phyloP scores from a whole-genome alignment of 768 basidiomycete species.

The Lentinula sp. region DNA sequence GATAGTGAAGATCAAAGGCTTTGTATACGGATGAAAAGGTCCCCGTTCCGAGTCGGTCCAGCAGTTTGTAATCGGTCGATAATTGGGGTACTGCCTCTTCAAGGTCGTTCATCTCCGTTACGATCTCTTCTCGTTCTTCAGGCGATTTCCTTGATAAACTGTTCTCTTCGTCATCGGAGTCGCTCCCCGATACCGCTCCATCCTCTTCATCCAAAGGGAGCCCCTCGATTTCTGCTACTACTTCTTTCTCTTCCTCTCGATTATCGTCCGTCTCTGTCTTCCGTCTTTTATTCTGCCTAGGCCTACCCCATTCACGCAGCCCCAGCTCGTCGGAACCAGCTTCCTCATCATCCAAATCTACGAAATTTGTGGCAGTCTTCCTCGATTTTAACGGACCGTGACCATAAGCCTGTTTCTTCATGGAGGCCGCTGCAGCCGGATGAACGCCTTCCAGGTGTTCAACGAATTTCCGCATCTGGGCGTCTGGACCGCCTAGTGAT shows the following conservation, averaged over 20 bases:
- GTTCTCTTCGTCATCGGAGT: slow-evolving; percentile 50
- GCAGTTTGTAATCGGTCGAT: slow-evolving; percentile 59
- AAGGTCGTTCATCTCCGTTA: slow-evolving; percentile 71
- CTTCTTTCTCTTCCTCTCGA: slow-evolving; percentile 21
- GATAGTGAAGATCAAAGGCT: slow-evolving; percentile 74
- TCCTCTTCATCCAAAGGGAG: slow-evolving; percentile 25
- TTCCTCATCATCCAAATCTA: slow-evolving; percentile 39
- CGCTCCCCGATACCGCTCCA: slow-evolving; percentile 21
- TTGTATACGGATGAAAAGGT: slow-evolving; percentile 99
- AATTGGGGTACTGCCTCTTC: slow-evolving; percentile 62
- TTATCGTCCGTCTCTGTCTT: slow-evolving; percentile 13
- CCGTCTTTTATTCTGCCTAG: slow-evolving; percentile 8
- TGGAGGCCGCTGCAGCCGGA: slow-evolving; percentile 8
- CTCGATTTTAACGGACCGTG: slow-evolving; percentile 8
- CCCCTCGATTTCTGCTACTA: slow-evolving; percentile 3
- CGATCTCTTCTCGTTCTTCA: slow-evolving; percentile 71
- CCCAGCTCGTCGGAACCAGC: slow-evolving; percentile 36
- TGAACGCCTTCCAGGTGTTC: slow-evolving; percentile 20
- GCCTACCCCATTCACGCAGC: slow-evolving; percentile 9
- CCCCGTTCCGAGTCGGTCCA: slow-evolving; percentile 93
- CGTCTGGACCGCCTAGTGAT: neutral
- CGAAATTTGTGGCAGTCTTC: slow-evolving; percentile 22
- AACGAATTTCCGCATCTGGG: neutral
- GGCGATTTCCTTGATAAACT: slow-evolving; percentile 49
- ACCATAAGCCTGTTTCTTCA: slow-evolving; percentile 15